Evolutionary conservation across 2,329 filamentous ascomycete species (phyloP).

Genomic region (Colletotrichum sidae): DNA sequence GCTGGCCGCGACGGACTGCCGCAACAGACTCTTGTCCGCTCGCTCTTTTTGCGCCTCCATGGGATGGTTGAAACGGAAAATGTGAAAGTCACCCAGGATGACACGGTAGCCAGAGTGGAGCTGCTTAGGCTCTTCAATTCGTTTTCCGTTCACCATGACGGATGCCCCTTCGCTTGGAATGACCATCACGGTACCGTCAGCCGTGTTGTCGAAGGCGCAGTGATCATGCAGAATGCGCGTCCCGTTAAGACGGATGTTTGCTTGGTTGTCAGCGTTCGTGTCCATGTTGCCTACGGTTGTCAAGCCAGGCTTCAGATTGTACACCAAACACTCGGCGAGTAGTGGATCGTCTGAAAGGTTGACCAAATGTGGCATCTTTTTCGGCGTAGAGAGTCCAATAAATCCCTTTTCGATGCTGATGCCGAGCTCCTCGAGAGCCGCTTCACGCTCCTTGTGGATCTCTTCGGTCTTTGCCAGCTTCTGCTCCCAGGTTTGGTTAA

Average conservation of each 20-base stretch:
- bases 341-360: conserved; percentile 96
- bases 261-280: conserved; percentile 77
- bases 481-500: conserved; percentile 99
- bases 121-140: conserved; percentile 86
- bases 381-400: conserved; percentile 92
- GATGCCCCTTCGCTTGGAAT: conserved; percentile 91
- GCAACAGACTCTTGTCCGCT: conserved; percentile 86
- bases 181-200: conserved; percentile 92
- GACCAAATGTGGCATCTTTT: conserved; percentile 99
- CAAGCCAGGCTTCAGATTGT: conserved; percentile 95
- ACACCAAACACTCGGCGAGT: conserved; percentile 94
- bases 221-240: conserved; percentile 93
- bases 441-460: conserved; percentile 97
- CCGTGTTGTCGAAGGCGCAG: conserved; percentile 88
- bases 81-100: conserved; percentile 97
- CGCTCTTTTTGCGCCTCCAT: conserved; percentile 94
- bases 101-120: conserved; percentile 93
- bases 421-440: conserved; percentile 93
- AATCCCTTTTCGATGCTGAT: conserved; percentile 99
- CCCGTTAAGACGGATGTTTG: conserved; percentile 93
- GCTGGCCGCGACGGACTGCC: conserved; percentile 80
- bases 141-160: conserved; percentile 97
- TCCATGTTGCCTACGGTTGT: conserved; percentile 97
- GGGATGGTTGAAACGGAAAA: conserved; percentile 98
- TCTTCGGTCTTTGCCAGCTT: conserved; percentile 95